Evolutionary conservation across 1,284 basidiomycete genomes (phyloP), one percentile per base, ranked within the genome.

Genomic region (Marasmius oreades): DNA sequence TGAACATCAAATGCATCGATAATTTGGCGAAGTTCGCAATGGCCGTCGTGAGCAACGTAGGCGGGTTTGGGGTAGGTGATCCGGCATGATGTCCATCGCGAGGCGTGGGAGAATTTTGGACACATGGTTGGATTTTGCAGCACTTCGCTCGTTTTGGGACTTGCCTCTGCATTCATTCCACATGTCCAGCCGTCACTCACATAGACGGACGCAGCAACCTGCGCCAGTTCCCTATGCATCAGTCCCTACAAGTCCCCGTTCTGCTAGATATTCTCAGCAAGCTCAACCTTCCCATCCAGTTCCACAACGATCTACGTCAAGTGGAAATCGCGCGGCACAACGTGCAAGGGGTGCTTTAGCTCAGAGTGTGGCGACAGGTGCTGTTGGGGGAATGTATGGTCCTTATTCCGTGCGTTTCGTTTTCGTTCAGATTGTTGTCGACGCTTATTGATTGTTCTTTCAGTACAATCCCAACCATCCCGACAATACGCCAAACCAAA

Each of bases 371-470:
- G 86, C 87, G 3, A 85, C 78, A 24, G 90, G 89, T 18, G 76
- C 76, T 39, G 88, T 92, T 66, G 89, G 89, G 10, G 78, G 79
- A 45, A 82, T 80, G 20, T 91, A 89, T 75, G 90, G 90, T 16
- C 90, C 89, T 36, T 92, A 92, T 70, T 85, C 89, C 18, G 90
- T 92, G 61, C 56, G 88, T 76, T 51, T 55, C 58, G 14, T 43
- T 53, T 56, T 34, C 16, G 50, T 56, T 61, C 36, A 51, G 42
- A 44, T 26, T 24, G 43, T 37, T n/a, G 18, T 16, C 24, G 24
- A 16, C 42, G 44, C 33, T 24, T 10, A 51, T 39, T 54, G 57
- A 45, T 31, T 16, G 7, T 16, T 2, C 14, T 37, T 50, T 39
- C 62, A 88, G 85, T 88, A 86, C 64, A 80, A 84, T 58, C 81